Evolutionary conservation across 1,139 yeast genomes (phyloP), one percentile per base, ranked within the genome.

Genomic region (Nakaseomyces kungkrabaensis): DNA sequence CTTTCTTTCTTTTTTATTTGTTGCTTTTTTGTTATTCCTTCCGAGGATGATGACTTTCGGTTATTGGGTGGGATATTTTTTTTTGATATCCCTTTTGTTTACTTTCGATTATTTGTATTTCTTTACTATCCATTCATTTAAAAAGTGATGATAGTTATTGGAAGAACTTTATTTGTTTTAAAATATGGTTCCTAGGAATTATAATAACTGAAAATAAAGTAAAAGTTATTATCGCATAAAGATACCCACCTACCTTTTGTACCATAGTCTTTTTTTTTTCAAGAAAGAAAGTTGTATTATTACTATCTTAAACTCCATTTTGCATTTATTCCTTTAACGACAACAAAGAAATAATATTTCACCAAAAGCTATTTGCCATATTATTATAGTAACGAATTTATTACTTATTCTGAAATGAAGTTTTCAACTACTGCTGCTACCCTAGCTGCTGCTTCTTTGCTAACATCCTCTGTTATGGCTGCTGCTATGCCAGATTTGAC

Each of bases 351-450:
- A 29, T 6, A 29, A 29, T 6, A 7, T 29, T 29, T 29, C 11
- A n/a, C 5, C 24, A 37, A 5, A 17, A 37, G 5, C 40, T 8
- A 37, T 33, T 33, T 33, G 24, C 10, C 7, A 24, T 25, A 24
- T 38, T 1, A 38, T 38, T 7, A 24, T 5, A 25, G 29, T 38
- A 25, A 38, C 42, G 42, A 38, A 25, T 25, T 25, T 10, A 3
- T 25, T 10, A 24, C 22, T 17, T 17, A 8, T 25, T 17, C 34
- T 45, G 46, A 45, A 45, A 72, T 72, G 76, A 72, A 62, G 63
- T 61, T 70, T 51, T 60, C 13, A n/a, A 41, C 34, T 27, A 41
- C 73, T 43, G 56, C 68, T 46, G 57, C 67, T 44, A 55, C 69
- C 42, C 55, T 65, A 8, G 42, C 45, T 44, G 41, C 37, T 38